These are phyloP conservation scores for Primulina huaijiensis DNA, from an alignment of 257 asterid genomes.

Conservation along the genomic window DNA sequence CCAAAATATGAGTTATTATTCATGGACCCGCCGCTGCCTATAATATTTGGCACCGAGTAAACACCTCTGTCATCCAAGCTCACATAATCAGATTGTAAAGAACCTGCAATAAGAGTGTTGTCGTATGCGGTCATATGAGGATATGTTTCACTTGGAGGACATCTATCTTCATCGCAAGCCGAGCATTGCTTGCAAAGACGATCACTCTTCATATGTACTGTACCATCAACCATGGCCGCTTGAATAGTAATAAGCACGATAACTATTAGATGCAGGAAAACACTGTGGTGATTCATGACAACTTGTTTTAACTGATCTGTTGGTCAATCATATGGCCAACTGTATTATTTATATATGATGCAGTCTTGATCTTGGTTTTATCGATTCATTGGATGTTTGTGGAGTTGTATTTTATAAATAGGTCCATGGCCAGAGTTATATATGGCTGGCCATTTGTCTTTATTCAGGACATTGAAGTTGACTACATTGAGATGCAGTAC, in stretches of 20 bases:
- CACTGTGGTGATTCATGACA: slow-evolving; percentile 26
- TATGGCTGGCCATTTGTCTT: neutral
- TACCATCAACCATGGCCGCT: slow-evolving; percentile 21
- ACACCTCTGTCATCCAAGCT: slow-evolving; percentile 47
- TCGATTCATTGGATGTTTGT: neutral
- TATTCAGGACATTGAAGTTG: neutral
- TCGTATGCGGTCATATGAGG: slow-evolving; percentile 70
- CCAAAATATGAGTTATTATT: slow-evolving; percentile 48
- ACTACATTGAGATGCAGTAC: neutral
- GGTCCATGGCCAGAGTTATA: neutral
- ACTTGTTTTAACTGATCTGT: neutral
- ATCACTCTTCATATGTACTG: slow-evolving; percentile 33
- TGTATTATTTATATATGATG: neutral
- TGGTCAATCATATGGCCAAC: neutral
- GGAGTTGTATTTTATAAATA: too few species aligned
- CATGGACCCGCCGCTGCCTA: slow-evolving; percentile 31
- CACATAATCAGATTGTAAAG: slow-evolving; percentile 60
- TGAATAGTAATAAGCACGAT: slow-evolving; percentile 23
- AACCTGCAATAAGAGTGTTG: slow-evolving; percentile 49
- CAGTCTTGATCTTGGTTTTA: neutral
- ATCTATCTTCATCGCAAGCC: slow-evolving; percentile 40
- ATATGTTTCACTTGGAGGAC: slow-evolving; percentile 57
- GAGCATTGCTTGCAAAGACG: slow-evolving; percentile 53
- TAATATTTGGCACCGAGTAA: slow-evolving; percentile 47
- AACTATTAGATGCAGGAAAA: slow-evolving; percentile 20